Base-by-base conservation (phyloP, 2,329 filamentous ascomycete species). In the Stachybotrys chlorohalonatus region DNA sequence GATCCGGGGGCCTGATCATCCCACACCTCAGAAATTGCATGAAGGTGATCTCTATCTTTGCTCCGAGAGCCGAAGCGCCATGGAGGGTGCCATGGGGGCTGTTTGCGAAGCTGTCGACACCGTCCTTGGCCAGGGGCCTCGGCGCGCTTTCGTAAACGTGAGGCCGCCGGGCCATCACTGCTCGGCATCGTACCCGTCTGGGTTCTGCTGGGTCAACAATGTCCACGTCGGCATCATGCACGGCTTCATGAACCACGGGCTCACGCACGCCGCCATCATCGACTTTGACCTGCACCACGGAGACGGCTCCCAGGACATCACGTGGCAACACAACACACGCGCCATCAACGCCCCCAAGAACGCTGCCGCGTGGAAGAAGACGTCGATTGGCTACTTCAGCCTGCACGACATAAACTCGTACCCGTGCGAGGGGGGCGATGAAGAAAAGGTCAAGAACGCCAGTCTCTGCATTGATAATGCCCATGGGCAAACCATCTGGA, bases 151-250 rank as follows among this genome's bases (percentile, higher is more conserved):
- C 68, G 90, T 97, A 52, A 92, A 88, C 31, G 88, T 97, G 52
- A 85, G 94, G 36, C 94, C 94, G 5, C 94, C 94, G 0, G 94
- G 94, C 1, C 94, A 99, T 67, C 94, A 99, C 67, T 99, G 94
- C 71, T 96, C 93, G 2, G 84, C 90, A 5, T 83, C 87, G 52
- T 86, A 87, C 63, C 94, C 94, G 0, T 96, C 93, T 2, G 94
- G 94, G 0, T 99, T 99, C 67, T 99, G 94, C 73, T 99, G 94
- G 93, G 75, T 99, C 52, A 99, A 99, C 70, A 99, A 99, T 66
- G 91, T 99, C 1, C 93, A 97, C 66, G 90, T 99, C 24, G 94
- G 93, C 0, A 96, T 99, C 60, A 89, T 95, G 69, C 89, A 99
- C 68, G 93, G 86, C 11, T 86, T 90, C 17, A 83, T 93, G 58